phyloP scores from a whole-genome alignment of 2,329 filamentous ascomycete genomes.

The Trichoderma semiorbis region DNA sequence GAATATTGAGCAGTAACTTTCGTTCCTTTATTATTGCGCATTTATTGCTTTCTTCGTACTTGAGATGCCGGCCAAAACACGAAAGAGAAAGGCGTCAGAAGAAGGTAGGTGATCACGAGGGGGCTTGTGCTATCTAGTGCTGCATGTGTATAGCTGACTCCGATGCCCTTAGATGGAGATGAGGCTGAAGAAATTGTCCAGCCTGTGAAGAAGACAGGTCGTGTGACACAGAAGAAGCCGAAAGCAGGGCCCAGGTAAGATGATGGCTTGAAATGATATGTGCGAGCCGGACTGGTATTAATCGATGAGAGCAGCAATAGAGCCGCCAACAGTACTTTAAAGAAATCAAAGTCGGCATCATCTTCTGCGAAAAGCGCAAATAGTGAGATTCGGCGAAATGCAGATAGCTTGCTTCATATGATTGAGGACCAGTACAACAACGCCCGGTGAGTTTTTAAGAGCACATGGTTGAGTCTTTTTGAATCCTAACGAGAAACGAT shows the following conservation, averaged over 20 bases:
- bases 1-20: neutral
- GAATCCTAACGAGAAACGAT: neutral
- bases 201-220: neutral
- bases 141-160: neutral
- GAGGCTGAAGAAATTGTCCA: neutral
- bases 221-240: neutral
- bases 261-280: neutral
- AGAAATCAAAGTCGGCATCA: constrained; percentile 12
- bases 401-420: constrained; percentile 22
- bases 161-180: neutral
- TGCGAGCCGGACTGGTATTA: neutral
- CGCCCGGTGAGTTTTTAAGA: neutral
- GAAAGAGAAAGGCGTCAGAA: constrained; percentile 27
- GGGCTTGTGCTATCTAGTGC: too few species aligned
- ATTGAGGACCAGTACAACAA: constrained; percentile 21
- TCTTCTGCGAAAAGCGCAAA: constrained; percentile 21
- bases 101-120: constrained; percentile 21
- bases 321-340: neutral
- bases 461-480: neutral
- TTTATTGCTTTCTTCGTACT: neutral
- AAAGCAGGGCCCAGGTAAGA: neutral
- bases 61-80: constrained; percentile 28
- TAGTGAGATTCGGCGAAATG: constrained; percentile 25
- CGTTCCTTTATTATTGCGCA: neutral
- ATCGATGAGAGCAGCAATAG: neutral